Base-by-base conservation (phyloP, 2,329 filamentous ascomycete genomes). In the Bipolaris zeicola region DNA sequence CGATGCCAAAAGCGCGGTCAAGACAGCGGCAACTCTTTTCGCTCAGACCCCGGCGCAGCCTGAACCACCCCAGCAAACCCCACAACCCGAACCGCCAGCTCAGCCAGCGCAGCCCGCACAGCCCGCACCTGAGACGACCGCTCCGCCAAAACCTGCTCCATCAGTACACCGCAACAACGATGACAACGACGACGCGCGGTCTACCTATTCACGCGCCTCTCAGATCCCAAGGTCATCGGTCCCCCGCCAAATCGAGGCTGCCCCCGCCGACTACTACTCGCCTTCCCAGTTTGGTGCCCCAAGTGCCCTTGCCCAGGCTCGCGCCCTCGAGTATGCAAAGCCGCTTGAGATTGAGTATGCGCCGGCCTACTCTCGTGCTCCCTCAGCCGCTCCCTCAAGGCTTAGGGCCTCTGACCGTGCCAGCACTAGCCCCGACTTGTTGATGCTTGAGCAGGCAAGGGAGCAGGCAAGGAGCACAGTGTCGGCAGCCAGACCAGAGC, bases 231-330 rank as follows among this genome's bases (percentile, higher is more conserved):
- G 58, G 49, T 60, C 58, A 8, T 62, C 61, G 37, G 56, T 53
- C 44, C 61, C 57, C 34, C 55, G 57, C 41, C 76, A 79, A 42
- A 77, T 80, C 50, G 78, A 80, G 60, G 70, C 76, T 3, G 73
- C 74, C 13, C 71, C 73, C 2, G 63, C 63, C 14, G 73, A 69
- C 56, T 73, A 73, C 50, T 70, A 75, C 46, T 66, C 70, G 34
- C 72, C 70, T n/a, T 68, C 69, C 18, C 69, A 72, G 3, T 71
- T 69, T 16, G 60, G 62, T 20, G 59, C 72, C 26, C 69, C 67
- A 31, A 71, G 44, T 37, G 44, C 44, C 18, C 44, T 47, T 18
- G 44, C 44, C 14, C 44, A 47, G 31, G 44, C 44, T 22, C 44
- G 44, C 31, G 44, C 44, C 18, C 20, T 47, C 31, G 44, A 47